Base-by-base conservation (phyloP, 805 yeast genomes). In the Novakomyces olei region DNA sequence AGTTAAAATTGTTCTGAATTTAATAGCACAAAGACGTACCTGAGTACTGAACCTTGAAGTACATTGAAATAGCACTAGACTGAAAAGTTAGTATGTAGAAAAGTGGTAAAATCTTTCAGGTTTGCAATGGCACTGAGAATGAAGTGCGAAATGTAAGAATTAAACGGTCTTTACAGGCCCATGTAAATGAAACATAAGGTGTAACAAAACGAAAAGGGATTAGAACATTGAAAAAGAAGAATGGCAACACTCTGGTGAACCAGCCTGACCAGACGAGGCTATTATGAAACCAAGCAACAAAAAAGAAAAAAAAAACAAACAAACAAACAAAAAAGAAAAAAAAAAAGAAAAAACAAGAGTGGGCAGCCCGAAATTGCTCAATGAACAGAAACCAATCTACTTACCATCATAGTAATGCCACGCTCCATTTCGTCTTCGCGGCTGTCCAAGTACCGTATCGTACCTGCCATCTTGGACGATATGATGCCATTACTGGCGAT, bases 321-420 rank as follows among this genome's bases (percentile, higher is more conserved):
- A 22, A 22, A n/a, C n/a, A n/a, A n/a, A n/a, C 8, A 22, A 22
- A 22, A 8, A 8, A 22, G 24, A n/a, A n/a, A 22, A n/a, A 8
- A 22, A 22, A 22, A 22, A n/a, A 8, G 24, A 8, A 22, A 22
- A 22, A 22, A 8, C 24, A 22, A n/a, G 24, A 22, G 8, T 8
- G 24, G 24, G n/a, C 10, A n/a, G 24, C 24, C 24, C 10, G 8
- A 22, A n/a, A n/a, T 22, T n/a, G 24, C 24, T 22, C 24, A 22
- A n/a, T n/a, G n/a, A n/a, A n/a, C n/a, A n/a, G n/a, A n/a, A n/a
- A n/a, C n/a, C n/a, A n/a, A n/a, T n/a, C n/a, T n/a, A n/a, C n/a
- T n/a, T n/a, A n/a, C n/a, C n/a, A n/a, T 95, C 96, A 88, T 88
- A 0, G 99, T 88, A 39, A 88, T 88, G 12, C 99, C 99, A 50